phyloP scores from a whole-genome alignment of 2,329 filamentous ascomycete species.

The Fusarium pininemorale region DNA sequence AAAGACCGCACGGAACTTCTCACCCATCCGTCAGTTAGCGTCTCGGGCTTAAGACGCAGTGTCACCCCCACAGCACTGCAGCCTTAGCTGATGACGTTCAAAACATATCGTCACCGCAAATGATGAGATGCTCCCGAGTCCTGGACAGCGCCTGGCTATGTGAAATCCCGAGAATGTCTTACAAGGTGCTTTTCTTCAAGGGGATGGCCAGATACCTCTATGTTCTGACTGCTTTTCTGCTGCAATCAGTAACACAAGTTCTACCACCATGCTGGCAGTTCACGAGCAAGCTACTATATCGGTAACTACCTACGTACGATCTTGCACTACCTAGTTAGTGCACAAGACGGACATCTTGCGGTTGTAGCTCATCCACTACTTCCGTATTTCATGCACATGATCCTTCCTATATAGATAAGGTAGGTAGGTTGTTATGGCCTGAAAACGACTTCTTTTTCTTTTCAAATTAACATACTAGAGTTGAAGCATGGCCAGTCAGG shows the following conservation, averaged over 20 bases:
- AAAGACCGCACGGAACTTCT: not conserved
- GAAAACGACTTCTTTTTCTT: not conserved
- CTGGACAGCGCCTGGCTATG: not conserved
- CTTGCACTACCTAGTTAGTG: no score
- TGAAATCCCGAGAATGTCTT: not conserved
- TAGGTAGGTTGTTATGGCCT: not conserved
- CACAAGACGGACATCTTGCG: slow-evolving; percentile 11
- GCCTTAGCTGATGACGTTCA: slow-evolving; percentile 24
- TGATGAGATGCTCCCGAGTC: not conserved
- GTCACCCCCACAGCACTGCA: slow-evolving; percentile 14
- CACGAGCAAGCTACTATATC: not conserved
- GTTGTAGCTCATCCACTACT: slow-evolving; percentile 13
- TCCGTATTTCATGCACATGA: slow-evolving; percentile 14
- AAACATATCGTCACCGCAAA: not conserved
- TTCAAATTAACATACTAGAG: not conserved
- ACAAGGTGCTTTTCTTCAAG: not conserved
- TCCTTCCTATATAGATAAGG: not conserved
- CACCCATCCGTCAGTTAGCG: slow-evolving; percentile 5
- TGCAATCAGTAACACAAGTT: not conserved
- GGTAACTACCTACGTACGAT: no score
- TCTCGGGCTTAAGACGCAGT: slow-evolving; percentile 12
- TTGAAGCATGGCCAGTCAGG: not conserved
- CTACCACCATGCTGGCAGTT: not conserved
- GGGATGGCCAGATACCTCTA: not conserved
- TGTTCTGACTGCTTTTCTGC: not conserved